Percentiles rank a stretch among this genome's conserved stretches.
phyloP scores from a whole-genome alignment of 495 filamentous ascomycete species.

The Aspergillus mulundensis region DNA sequence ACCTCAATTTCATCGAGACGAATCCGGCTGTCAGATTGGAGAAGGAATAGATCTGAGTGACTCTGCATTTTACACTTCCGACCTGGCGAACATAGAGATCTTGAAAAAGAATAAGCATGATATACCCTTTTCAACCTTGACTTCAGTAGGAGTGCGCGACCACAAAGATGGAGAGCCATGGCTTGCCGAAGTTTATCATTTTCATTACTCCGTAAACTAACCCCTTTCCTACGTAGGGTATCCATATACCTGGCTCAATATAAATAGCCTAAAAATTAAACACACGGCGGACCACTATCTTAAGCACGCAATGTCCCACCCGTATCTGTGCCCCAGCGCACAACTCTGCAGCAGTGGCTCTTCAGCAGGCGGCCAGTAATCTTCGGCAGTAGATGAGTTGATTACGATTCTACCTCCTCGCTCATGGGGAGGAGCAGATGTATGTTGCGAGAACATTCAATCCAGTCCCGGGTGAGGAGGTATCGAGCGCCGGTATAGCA shows the following conservation, averaged over 20 bases:
- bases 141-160: too few relatives aligned
- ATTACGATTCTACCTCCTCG: slow-evolving; percentile 36
- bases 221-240: too few relatives aligned
- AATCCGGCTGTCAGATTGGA: slow-evolving; percentile 82
- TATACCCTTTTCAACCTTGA: slow-evolving; percentile 4
- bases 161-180: neutral
- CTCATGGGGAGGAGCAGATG: slow-evolving; percentile 34
- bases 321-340: slow-evolving; percentile 93
- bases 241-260: too few relatives aligned
- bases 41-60: slow-evolving; percentile 53
- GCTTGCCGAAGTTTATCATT: too few relatives aligned
- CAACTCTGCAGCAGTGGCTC: slow-evolving; percentile 74
- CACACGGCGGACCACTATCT: neutral
- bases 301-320: slow-evolving; percentile 65
- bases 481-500: slow-evolving; percentile 34
- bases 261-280: too few relatives aligned
- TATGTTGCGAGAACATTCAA: slow-evolving; percentile 17
- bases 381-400: slow-evolving; percentile 31
- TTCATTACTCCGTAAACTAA: too few relatives aligned
- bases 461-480: slow-evolving; percentile 35
- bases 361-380: slow-evolving; percentile 66
- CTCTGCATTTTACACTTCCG: neutral
- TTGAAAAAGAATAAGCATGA: slow-evolving; percentile 9
- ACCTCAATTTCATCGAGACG: slow-evolving; percentile 73
- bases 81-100: slow-evolving; percentile 12